Base-by-base conservation (phyloP, 441 rosid genomes). In the Capsella rubella region DNA sequence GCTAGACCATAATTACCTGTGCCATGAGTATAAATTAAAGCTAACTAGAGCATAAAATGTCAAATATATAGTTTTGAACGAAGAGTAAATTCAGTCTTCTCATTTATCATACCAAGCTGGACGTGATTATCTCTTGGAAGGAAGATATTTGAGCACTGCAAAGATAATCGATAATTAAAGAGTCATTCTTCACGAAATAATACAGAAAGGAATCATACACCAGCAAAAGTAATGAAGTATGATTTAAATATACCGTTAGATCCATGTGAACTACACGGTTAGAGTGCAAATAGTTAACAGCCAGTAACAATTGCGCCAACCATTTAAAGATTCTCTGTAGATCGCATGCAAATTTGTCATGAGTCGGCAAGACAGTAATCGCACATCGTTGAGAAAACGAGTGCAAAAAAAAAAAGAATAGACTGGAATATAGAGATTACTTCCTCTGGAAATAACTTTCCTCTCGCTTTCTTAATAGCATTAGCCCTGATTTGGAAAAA, bases 1-100 rank as follows among this genome's bases (percentile, higher is more conserved):
- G 97, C 99, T 76, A 95, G 89, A 69, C 97, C 99, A 76, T 89
- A 90, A 74, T 92, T 96, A 80, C 97, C 97, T 95, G 87, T 61
- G 73, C 62, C 80, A 34, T 79, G 25, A 72, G 67, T 60, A 74
- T 25, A 75, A 65, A 35, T 50, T 35, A 58, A 12, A 67, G 68
- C 43, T 56, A 43, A 73, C 76, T 47, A 83, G 74, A 74, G 74
- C 57, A 77, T 18, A 67, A 28, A 3, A 68, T 58, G 51, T 34
- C 53, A 64, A 1, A 64, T 67, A 54, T 60, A 70, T 72, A 80
- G 73, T 35, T 65, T 72, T 34, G 73, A 76, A 31, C 62, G 77
- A 63, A 57, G 70, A 43, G 40, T 61, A 46, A 72, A 61, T 21
- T 9, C 29, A 37, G 59, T 70, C 25, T 80, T 71, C 53, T 73